Conservation (phyloP, 2,329 filamentous ascomycete species). For the Erysiphe pulchra region DNA sequence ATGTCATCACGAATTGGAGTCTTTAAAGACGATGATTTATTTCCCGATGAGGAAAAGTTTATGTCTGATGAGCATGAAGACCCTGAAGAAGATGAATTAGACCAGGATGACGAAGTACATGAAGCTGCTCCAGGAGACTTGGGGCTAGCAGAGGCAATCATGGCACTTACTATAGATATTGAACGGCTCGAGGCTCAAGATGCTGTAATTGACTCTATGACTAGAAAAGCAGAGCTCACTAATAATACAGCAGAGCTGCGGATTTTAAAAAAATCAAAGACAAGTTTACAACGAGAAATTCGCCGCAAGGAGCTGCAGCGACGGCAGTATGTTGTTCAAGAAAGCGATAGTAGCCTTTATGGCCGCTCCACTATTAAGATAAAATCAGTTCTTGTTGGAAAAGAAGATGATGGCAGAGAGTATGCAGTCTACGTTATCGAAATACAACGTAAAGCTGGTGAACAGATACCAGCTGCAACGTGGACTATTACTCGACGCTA, state of each 20-base stretch:
- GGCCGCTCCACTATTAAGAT: conserved; percentile 76
- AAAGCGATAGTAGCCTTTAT: conserved; percentile 92
- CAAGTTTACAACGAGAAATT: conserved; percentile 78
- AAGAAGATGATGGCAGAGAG: conserved; percentile 77
- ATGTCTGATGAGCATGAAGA: conserved; percentile 70
- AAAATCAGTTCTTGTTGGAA: conserved; percentile 76
- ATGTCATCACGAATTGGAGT: conserved; percentile 71
- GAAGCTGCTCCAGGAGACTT: conserved; percentile 88
- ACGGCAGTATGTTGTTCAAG: conserved; percentile 90
- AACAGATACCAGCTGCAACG: conserved; percentile 87
- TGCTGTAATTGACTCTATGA: conserved; percentile 71
- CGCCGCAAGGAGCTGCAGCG: conserved; percentile 83
- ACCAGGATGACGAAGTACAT: conserved; percentile 61
- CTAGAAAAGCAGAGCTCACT: conserved; percentile 81
- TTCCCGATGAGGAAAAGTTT: conserved; percentile 67
- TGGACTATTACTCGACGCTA: conserved; percentile 88
- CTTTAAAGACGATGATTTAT: conserved; percentile 81
- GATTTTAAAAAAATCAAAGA: conserved; percentile 79
- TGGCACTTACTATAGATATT: conserved; percentile 67
- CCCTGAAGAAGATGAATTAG: conserved; percentile 27
- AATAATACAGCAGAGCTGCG: conserved; percentile 88
- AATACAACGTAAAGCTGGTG: conserved; percentile 68
- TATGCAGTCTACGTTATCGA: conserved; percentile 87
- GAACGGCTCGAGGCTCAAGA: conserved; percentile 73
- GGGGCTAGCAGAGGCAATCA: conserved; percentile 78